These are phyloP conservation scores for Annulohypoxylon stygium DNA, from an alignment of 495 filamentous ascomycete genomes.

Conservation along the genomic window DNA sequence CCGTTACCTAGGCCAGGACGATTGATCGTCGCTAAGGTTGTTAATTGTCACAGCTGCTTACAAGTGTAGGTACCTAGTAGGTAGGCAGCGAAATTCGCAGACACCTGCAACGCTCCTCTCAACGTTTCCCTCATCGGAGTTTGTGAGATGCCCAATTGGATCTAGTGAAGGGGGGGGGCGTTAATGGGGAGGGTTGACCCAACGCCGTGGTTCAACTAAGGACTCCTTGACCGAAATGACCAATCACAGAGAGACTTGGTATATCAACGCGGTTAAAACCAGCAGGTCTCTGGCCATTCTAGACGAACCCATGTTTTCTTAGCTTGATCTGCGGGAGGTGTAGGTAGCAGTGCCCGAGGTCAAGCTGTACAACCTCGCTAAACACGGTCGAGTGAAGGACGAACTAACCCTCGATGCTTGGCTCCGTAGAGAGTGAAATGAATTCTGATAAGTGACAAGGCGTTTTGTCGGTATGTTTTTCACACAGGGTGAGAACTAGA, in stretches of 20 bases:
- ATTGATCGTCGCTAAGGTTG: neutral
- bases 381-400: conserved; percentile 7
- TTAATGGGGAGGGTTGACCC: conserved; percentile 36
- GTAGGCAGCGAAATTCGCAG: neutral
- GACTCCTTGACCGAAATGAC: conserved; percentile 29
- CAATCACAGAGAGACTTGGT: conserved; percentile 21
- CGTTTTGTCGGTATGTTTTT: neutral
- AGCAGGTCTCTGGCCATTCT: conserved; percentile 22
- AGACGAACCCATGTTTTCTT: conserved; percentile 19
- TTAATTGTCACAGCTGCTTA: neutral
- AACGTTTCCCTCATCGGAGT: conserved; percentile 6
- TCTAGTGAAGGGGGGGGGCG: neutral
- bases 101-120: conserved; percentile 32
- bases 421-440: neutral
- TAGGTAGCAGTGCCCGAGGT: conserved; percentile 9
- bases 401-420: neutral
- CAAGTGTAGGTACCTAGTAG: neutral
- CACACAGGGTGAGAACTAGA: neutral
- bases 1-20: neutral
- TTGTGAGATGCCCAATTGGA: conserved; percentile 22
- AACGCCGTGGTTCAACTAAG: conserved; percentile 38
- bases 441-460: neutral
- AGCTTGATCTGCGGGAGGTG: conserved; percentile 2
- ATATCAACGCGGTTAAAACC: conserved; percentile 38
- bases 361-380: conserved; percentile 31